These are phyloP conservation scores for Globisporangium polare DNA, from an alignment of 352 stramenopile genomes.

Conservation along the genomic window DNA sequence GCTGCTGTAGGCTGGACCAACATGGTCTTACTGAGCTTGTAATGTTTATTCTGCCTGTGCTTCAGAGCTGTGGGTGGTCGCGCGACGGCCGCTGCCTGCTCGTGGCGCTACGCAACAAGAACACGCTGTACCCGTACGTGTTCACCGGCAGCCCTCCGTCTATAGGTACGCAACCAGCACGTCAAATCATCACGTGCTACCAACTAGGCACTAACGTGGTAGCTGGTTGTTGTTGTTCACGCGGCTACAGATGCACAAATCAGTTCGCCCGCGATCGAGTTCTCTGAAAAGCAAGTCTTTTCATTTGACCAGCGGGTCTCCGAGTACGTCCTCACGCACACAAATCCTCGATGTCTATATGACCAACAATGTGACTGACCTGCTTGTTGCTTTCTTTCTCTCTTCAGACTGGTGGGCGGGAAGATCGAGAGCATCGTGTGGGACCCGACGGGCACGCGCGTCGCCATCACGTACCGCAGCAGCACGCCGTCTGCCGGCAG, in stretches of 20 bases:
- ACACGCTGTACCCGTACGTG: constrained; percentile 66
- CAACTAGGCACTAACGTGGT: too few relatives aligned
- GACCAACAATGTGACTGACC: background rate
- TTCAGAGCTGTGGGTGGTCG: constrained; percentile 66
- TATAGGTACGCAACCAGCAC: constrained; percentile 35
- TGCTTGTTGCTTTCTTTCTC: background rate
- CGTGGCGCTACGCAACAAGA: constrained; percentile 51
- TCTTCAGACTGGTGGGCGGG: constrained; percentile 52
- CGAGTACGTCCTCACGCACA: constrained; percentile 28
- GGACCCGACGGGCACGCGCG: constrained; percentile 64
- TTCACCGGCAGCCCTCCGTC: constrained; percentile 52
- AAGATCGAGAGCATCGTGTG: constrained; percentile 55
- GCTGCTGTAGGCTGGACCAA: background rate
- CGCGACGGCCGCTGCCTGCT: constrained; percentile 64
- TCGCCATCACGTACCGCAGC: constrained; percentile 57
- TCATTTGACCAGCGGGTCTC: constrained; percentile 60
- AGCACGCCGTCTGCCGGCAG: constrained; percentile 5
- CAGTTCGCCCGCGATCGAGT: constrained; percentile 65
- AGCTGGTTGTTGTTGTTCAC: background rate
- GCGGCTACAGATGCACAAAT: constrained; percentile 55
- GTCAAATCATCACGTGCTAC: too few relatives aligned
- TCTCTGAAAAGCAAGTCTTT: constrained; percentile 52
- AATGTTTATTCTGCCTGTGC: background rate
- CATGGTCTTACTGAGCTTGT: background rate
- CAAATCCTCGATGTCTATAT: background rate